These are phyloP conservation scores for Forsythia viridissima DNA, from an alignment of 257 asterid genomes.

Conservation along the genomic window DNA sequence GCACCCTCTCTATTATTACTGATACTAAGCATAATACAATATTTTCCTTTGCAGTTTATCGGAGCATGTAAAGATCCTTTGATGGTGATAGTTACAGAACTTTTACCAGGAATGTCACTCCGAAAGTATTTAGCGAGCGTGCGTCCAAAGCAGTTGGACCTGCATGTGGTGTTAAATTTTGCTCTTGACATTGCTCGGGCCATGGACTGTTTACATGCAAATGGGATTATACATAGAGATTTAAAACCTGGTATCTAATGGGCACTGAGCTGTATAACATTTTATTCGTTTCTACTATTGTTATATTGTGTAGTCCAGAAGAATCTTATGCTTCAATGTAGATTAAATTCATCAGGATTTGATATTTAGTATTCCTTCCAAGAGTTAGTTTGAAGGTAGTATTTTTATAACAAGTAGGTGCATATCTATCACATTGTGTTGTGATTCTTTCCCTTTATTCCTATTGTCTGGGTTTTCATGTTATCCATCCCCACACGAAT, in stretches of 20 bases:
- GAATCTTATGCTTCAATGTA: conserved; percentile 15
- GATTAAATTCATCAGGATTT: conserved; percentile 16
- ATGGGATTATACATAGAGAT: conserved; percentile 95
- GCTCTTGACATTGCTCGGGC: conserved; percentile 95
- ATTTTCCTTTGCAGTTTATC: conserved; percentile 65
- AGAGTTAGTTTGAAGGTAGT: conserved; percentile 3
- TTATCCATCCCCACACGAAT: not conserved
- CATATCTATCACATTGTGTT: conserved; percentile 15
- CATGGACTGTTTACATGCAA: conserved; percentile 93
- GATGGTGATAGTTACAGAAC: conserved; percentile 95
- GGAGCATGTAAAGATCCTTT: conserved; percentile 99
- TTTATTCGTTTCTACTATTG: conserved; percentile 15
- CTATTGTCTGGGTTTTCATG: not conserved
- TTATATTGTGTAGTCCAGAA: conserved; percentile 23
- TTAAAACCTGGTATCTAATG: conserved; percentile 81
- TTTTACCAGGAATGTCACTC: conserved; percentile 94
- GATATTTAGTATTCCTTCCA: conserved; percentile 5
- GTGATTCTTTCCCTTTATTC: not conserved
- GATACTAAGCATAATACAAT: not conserved
- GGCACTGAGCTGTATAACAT: conserved; percentile 33
- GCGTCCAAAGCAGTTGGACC: conserved; percentile 84
- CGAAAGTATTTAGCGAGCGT: conserved; percentile 75
- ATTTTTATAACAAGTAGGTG: conserved; percentile 12
- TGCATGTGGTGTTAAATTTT: conserved; percentile 65
- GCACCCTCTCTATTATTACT: not conserved